Conservation (phyloP, 768 basidiomycete genomes). For the Trametes cinnabarina region DNA sequence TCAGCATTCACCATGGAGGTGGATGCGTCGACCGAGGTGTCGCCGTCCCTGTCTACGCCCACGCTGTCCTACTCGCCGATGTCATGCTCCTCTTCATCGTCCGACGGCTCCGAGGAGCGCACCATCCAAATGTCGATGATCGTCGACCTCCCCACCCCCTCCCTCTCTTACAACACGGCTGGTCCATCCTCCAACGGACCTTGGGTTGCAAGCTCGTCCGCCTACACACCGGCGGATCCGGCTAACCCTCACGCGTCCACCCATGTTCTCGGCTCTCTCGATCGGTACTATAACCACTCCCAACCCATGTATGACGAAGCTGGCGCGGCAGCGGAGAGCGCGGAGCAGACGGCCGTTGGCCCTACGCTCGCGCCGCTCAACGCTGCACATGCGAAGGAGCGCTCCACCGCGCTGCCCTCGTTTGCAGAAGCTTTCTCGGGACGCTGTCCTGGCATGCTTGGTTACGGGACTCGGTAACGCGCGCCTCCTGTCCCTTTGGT, state of each 20-base stretch:
- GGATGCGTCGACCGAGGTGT: slow-evolving; percentile 15
- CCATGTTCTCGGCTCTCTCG: background rate
- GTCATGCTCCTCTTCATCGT: slow-evolving; percentile 28
- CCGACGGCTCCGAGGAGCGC: slow-evolving; percentile 28
- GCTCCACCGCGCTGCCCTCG: slow-evolving; percentile 2
- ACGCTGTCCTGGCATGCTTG: slow-evolving; percentile 6
- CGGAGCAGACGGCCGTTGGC: background rate
- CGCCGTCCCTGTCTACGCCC: slow-evolving; percentile 27
- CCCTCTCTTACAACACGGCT: background rate
- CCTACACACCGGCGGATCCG: slow-evolving; percentile 13
- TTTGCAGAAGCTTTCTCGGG: slow-evolving; percentile 12
- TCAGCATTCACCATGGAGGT: slow-evolving; percentile 6
- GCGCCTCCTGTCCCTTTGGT: slow-evolving; percentile 19
- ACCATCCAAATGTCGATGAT: slow-evolving; percentile 23
- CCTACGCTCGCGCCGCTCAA: slow-evolving; percentile 1
- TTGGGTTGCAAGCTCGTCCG: slow-evolving; percentile 11
- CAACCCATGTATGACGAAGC: background rate
- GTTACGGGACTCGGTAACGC: slow-evolving; percentile 11
- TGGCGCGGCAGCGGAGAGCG: background rate
- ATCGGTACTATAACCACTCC: background rate
- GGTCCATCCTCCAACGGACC: background rate
- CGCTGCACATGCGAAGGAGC: background rate
- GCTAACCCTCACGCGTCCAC: slow-evolving; percentile 10
- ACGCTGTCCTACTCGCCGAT: slow-evolving; percentile 28
- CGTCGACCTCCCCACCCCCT: slow-evolving; percentile 19